Evolutionary conservation across 768 basidiomycete genomes (phyloP).

Genomic region (Exidia glandulosa): DNA sequence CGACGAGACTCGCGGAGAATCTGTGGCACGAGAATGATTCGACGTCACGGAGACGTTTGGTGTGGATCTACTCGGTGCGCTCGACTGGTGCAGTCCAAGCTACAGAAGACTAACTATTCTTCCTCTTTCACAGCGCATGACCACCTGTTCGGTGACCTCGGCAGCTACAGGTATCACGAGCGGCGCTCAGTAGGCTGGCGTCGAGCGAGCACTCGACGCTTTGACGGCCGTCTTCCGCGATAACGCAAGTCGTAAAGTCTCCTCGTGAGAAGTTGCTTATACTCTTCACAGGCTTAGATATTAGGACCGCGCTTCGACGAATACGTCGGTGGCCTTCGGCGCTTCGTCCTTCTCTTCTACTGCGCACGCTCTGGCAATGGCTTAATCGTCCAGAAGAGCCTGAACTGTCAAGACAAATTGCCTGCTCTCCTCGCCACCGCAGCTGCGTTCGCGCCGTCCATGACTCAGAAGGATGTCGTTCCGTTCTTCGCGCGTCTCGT

Average conservation of each 20-base stretch:
- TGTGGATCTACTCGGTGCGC: constrained; percentile 51
- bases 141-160: constrained; percentile 61
- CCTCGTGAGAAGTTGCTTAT: background rate
- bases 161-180: constrained; percentile 64
- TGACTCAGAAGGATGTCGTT: constrained; percentile 49
- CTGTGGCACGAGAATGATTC: constrained; percentile 92
- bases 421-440: constrained; percentile 67
- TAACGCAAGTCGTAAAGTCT: constrained; percentile 38
- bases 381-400: constrained; percentile 78
- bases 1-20: constrained; percentile 65
- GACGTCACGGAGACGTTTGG: constrained; percentile 69
- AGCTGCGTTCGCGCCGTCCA: constrained; percentile 52
- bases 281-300: constrained; percentile 52
- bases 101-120: background rate
- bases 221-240: constrained; percentile 72
- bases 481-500: constrained; percentile 81
- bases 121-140: constrained; percentile 47
- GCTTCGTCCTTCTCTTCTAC: background rate
- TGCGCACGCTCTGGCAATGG: constrained; percentile 55
- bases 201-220: constrained; percentile 27
- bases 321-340: constrained; percentile 45
- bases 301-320: constrained; percentile 87
- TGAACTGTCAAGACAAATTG: constrained; percentile 89
- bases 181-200: constrained; percentile 44
- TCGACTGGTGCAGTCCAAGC: background rate